A percentile compares a stretch with the other conserved stretches of the same genome.
These are phyloP conservation scores for Tieghemiomyces parasiticus DNA, from an alignment of 192 early-diverging fungal species.

Conservation along the genomic window DNA sequence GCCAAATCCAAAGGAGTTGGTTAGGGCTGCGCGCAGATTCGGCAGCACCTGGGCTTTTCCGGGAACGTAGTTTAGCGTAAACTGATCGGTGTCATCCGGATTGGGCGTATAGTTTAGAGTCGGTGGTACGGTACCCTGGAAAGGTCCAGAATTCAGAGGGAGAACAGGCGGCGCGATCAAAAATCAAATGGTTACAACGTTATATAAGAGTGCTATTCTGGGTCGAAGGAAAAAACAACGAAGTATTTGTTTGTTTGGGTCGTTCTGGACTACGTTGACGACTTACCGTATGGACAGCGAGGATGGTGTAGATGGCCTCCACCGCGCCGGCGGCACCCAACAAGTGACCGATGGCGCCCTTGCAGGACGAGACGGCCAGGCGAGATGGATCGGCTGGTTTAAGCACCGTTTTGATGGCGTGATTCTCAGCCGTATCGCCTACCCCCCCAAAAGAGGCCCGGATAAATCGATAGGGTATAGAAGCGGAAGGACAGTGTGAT, in stretches of 20 bases:
- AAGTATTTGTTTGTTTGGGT: too few relatives aligned
- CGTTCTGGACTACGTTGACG: too few relatives aligned
- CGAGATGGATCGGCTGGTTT: constrained; percentile 20
- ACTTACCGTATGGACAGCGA: constrained; percentile 50
- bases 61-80: constrained; percentile 74
- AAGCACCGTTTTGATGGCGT: constrained; percentile 72
- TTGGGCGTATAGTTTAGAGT: constrained; percentile 62
- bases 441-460: too few relatives aligned
- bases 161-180: neutral
- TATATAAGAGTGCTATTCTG: neutral
- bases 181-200: constrained; percentile 4
- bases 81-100: constrained; percentile 31
- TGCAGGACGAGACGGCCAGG: constrained; percentile 74
- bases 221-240: neutral
- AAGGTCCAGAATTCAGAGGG: neutral
- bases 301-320: constrained; percentile 78
- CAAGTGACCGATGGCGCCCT: constrained; percentile 83
- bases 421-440: constrained; percentile 76
- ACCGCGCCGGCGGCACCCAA: constrained; percentile 91
- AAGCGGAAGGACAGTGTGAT: too few relatives aligned
- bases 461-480: too few relatives aligned
- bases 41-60: constrained; percentile 41
- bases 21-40: constrained; percentile 46
- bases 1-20: constrained; percentile 91
- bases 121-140: constrained; percentile 55